Evolutionary conservation across 208 protist genomes (phyloP).

Genomic region (Leishmania turanica): DNA sequence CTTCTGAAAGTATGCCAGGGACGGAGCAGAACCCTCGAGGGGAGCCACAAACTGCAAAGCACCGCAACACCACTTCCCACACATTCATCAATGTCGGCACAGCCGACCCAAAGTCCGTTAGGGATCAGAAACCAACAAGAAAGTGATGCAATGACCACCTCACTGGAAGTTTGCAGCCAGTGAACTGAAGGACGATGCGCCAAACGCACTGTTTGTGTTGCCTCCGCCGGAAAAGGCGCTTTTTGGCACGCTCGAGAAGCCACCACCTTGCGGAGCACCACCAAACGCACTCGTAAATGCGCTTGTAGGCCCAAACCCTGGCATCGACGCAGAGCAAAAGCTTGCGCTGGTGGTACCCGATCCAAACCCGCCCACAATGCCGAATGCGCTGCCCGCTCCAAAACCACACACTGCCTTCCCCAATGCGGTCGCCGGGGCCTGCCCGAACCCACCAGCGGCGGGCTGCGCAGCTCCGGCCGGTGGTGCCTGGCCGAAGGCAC

Average conservation of each 20-base stretch:
- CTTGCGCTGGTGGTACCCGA: not conserved
- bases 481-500: slow-evolving; percentile 22
- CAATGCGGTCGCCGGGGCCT: slow-evolving; percentile 5
- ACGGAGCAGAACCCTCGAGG: not conserved
- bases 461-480: slow-evolving; percentile 1
- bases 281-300: slow-evolving; percentile 31
- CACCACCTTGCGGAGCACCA: slow-evolving; percentile 10
- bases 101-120: too few relatives aligned
- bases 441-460: slow-evolving; percentile 1
- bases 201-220: slow-evolving; percentile 26
- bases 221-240: slow-evolving; percentile 29
- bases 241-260: slow-evolving; percentile 29
- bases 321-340: not conserved
- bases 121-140: not conserved
- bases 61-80: not conserved
- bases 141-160: not conserved
- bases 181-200: slow-evolving; percentile 29
- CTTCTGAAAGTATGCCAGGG: not conserved
- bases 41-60: not conserved
- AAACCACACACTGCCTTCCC: not conserved
- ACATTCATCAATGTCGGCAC: not conserved
- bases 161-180: slow-evolving; percentile 22
- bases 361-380: not conserved
- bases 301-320: slow-evolving; percentile 3
- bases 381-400: not conserved